Conservation (phyloP, 805 yeast species). For the Lachancea thermotolerans region DNA sequence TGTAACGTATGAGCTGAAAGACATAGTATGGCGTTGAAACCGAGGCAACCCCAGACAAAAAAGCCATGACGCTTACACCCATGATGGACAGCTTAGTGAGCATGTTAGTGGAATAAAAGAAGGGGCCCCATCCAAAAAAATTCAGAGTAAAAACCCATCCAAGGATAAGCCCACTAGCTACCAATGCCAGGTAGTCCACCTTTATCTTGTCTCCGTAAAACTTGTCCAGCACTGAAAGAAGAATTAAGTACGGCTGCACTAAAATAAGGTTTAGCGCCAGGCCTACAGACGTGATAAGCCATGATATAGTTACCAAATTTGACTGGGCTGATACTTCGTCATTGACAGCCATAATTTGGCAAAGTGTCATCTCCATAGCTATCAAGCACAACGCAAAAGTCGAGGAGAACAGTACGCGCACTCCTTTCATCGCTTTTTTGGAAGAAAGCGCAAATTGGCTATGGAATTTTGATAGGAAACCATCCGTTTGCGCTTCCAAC, state of each 20-base stretch:
- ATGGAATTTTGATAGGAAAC: conserved; percentile 25
- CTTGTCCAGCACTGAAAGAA: conserved; percentile 25
- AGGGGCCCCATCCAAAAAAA: conserved; percentile 25
- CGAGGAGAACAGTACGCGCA: conserved; percentile 22
- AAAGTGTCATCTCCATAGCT: conserved; percentile 28
- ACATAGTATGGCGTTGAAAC: conserved; percentile 29
- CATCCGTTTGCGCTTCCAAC: conserved; percentile 12
- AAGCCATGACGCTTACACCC: conserved; percentile 30
- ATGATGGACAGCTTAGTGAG: conserved; percentile 29
- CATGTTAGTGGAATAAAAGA: conserved; percentile 21
- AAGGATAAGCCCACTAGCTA: conserved; percentile 14
- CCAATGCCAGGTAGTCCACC: conserved; percentile 18
- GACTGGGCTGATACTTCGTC: conserved; percentile 10
- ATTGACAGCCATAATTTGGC: conserved; percentile 27
- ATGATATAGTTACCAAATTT: conserved; percentile 18
- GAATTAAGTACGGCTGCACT: conserved; percentile 27
- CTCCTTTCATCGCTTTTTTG: conserved; percentile 10
- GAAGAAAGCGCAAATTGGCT: conserved; percentile 29
- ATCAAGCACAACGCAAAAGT: conserved; percentile 25
- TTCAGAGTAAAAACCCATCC: conserved; percentile 13
- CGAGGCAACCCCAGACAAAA: conserved; percentile 30
- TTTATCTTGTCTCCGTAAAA: conserved; percentile 25
- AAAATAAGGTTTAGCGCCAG: conserved; percentile 21
- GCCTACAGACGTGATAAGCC: conserved; percentile 24
- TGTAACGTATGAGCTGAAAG: conserved; percentile 8